Evolutionary conservation across 1,139 yeast genomes (phyloP), one percentile per base, ranked within the genome.

Genomic region (Suhomyces bokatorum): DNA sequence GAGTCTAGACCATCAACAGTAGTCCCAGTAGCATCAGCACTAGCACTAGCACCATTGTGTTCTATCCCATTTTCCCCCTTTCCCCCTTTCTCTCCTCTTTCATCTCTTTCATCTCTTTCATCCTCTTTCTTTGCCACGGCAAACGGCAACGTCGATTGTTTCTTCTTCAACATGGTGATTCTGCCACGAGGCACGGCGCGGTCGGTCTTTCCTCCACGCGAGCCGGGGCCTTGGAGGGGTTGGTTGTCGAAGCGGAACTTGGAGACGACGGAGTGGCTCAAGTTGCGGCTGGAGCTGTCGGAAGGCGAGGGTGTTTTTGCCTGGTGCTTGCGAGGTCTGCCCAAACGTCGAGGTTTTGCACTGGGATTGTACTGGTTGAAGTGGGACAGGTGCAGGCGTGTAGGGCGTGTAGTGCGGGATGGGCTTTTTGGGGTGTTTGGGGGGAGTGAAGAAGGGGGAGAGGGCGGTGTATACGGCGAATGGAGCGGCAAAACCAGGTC

Each of bases 201-300:
- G 2, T 58, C 58, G 12, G 43, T 38, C 42, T 60, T 63, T 1
- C 77, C 78, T 3, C 78, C 78, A 11, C 77, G 58, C 3, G 77
- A 71, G 0, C 78, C 78, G 0, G 77, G 75, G 0, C 78, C 78
- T 45, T 63, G 70, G 0, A 73, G 54, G 1, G 78, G 78, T 28
- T 58, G 56, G 17, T 59, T 53, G 50, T 73, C 76, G 13, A 72
- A 57, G 17, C 77, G 51, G 45, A 73, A 72, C 50, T 63, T 63
- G 40, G 74, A 64, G 30, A 69, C 53, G 26, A 67, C 59, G 10
- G 76, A 59, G 40, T 66, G 64, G 31, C 61, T 64, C 41, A 59
- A 58, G 51, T 72, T 72, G 41, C 62, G 57, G 8, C 60, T 50
- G 1, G 72, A 59, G 2, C 67, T 63, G 32, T 63, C 55, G 31